Conservation (phyloP, 495 filamentous ascomycete genomes). For the Penicillium angulare region DNA sequence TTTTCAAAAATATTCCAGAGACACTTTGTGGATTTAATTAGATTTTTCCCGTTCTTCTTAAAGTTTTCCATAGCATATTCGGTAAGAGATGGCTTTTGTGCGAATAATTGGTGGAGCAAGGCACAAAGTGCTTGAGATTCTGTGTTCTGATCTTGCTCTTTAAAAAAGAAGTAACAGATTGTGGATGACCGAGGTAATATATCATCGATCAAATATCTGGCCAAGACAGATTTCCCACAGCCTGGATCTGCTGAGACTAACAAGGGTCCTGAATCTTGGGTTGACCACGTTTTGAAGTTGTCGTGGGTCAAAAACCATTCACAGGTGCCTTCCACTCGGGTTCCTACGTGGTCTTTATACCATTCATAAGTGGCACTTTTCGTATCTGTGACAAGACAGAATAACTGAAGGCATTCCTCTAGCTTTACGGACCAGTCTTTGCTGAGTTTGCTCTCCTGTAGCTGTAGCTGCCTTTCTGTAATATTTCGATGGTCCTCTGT, state of each 20-base stretch:
- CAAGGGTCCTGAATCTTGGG: slow-evolving; percentile 18
- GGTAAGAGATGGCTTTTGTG: slow-evolving; percentile 15
- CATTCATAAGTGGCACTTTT: slow-evolving; percentile 17
- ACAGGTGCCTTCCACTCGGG: slow-evolving; percentile 27
- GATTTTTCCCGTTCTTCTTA: slow-evolving; percentile 4
- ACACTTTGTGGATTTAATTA: slow-evolving; percentile 12
- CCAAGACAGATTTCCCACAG: slow-evolving; percentile 42
- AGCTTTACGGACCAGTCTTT: slow-evolving; percentile 17
- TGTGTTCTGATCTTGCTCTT: slow-evolving; percentile 23
- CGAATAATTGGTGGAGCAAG: slow-evolving; percentile 30
- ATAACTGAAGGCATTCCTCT: slow-evolving; percentile 28
- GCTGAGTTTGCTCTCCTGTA: slow-evolving; percentile 13
- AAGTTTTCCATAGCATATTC: slow-evolving; percentile 21
- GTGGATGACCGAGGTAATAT: slow-evolving; percentile 9
- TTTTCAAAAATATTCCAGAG: slow-evolving; percentile 30
- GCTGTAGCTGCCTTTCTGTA: slow-evolving; percentile 10
- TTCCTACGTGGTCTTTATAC: slow-evolving; percentile 15
- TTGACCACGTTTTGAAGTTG: slow-evolving; percentile 20
- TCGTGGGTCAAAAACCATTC: slow-evolving; percentile 32
- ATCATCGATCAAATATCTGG: slow-evolving; percentile 33
- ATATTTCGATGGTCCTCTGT: background rate
- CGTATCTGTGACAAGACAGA: slow-evolving; percentile 28
- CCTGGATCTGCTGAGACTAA: slow-evolving; percentile 45
- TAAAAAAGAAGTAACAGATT: slow-evolving; percentile 36
- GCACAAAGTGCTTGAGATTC: slow-evolving; percentile 24